Evolutionary conservation across 2,329 filamentous ascomycete species (phyloP), one percentile per base, ranked within the genome.

Genomic region (Akanthomyces muscarius): DNA sequence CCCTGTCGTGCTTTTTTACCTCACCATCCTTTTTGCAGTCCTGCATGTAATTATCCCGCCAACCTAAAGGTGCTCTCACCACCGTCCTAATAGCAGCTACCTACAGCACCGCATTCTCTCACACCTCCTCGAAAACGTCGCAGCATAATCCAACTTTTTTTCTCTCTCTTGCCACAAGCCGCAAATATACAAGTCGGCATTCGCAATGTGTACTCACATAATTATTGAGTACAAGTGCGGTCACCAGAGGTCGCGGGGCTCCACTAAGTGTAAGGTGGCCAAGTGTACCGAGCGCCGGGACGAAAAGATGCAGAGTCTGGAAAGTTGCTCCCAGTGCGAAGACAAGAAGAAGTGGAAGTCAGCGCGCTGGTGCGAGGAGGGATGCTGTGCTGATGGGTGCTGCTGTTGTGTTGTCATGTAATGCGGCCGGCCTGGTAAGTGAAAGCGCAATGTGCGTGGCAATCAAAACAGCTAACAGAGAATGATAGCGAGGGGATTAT

Each of bases 311-410:
- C 61, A 68, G 53, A 70, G 74, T 54, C 61, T 68, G 2, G 73
- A 76, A 25, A 67, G 73, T 42, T 77, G 75, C 62, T 66, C 72
- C 45, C 71, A 73, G 54, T 77, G 75, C 63, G 74, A 76, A 52
- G 68, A 67, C 55, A 67, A 65, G n/a, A 67, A 67, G 42, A 62
- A 67, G 47, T 68, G 72, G 58, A 68, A 67, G 50, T 77, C 75
- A 7, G 71, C 74, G 6, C 68, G 74, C 61, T 77, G 75, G 75
- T 76, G 75, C 61, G 72, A 71, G 3, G 70, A 73, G 18, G 74
- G 73, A 56, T 75, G 74, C 61, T 68, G 71, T 58, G 60, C 64
- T 52, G 52, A 63, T 6, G 61, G 61, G 30, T 56, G 51, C 25
- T 53, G 50, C 42, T 55, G 50, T 21, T 59, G 56, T 33, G 28